Conservation (phyloP, 495 filamentous ascomycete species). For the Hypoxylon lienhwacheense region DNA sequence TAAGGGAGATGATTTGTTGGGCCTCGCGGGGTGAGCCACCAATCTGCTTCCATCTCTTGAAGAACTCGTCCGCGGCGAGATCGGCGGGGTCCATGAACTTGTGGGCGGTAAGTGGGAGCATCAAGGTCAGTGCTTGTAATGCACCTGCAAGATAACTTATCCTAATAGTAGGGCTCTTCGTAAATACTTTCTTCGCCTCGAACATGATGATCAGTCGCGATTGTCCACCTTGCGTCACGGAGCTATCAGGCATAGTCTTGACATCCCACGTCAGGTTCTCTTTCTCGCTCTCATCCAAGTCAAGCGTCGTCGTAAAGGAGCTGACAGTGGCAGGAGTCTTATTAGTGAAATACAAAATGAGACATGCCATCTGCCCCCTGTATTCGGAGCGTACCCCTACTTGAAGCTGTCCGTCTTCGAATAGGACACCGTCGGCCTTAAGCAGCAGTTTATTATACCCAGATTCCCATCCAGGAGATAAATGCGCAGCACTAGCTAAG, state of each 20-base stretch:
- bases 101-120: conserved; percentile 84
- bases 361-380: conserved; percentile 86
- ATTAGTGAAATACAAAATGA: conserved; percentile 95
- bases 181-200: conserved; percentile 79
- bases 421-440: conserved; percentile 80
- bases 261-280: conserved; percentile 75
- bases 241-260: conserved; percentile 85
- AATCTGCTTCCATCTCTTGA: conserved; percentile 98
- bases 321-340: conserved; percentile 80
- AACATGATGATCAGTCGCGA: conserved; percentile 95
- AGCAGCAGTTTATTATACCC: conserved; percentile 87
- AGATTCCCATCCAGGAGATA: conserved; percentile 91
- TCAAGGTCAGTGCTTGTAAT: conserved; percentile 87
- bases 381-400: conserved; percentile 93
- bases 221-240: conserved; percentile 71
- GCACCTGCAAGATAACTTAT: conserved; percentile 93
- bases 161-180: conserved; percentile 84
- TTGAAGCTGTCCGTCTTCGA: conserved; percentile 93
- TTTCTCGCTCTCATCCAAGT: conserved; percentile 70
- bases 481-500: conserved; percentile 85
- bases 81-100: conserved; percentile 95
- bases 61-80: conserved; percentile 87
- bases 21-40: conserved; percentile 83
- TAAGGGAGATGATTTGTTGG: conserved; percentile 77
- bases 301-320: conserved; percentile 91